These are phyloP conservation scores for Hyphopichia wangnamkhiaoensis DNA, from an alignment of 1,139 yeast genomes.

Conservation along the genomic window DNA sequence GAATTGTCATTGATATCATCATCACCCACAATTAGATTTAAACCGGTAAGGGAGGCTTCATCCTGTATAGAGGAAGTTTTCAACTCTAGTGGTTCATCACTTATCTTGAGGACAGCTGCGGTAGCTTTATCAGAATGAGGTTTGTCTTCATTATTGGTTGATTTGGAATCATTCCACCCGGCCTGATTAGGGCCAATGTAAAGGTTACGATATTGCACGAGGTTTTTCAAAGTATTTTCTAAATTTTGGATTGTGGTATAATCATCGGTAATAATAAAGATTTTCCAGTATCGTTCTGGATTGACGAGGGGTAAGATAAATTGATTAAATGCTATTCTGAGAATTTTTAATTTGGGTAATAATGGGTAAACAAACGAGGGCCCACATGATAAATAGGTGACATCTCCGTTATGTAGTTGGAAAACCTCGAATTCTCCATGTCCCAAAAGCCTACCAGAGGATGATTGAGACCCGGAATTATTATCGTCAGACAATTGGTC, in stretches of 20 bases:
- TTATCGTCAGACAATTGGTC: slow-evolving; percentile 29
- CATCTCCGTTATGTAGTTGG: slow-evolving; percentile 62
- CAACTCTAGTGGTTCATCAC: slow-evolving; percentile 18
- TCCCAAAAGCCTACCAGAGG: slow-evolving; percentile 52
- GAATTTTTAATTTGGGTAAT: slow-evolving; percentile 57
- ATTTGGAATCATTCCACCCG: background rate
- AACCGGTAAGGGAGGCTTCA: slow-evolving; percentile 8
- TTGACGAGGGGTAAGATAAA: slow-evolving; percentile 67
- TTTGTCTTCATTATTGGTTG: background rate
- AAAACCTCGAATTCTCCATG: slow-evolving; percentile 67
- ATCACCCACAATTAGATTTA: background rate
- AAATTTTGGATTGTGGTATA: slow-evolving; percentile 29
- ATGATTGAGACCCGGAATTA: slow-evolving; percentile 8
- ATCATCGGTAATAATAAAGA: slow-evolving; percentile 47
- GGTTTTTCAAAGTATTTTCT: slow-evolving; percentile 37
- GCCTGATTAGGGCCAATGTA: slow-evolving; percentile 14
- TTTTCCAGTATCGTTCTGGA: slow-evolving; percentile 74
- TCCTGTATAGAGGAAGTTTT: slow-evolving; percentile 14
- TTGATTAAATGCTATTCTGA: slow-evolving; percentile 53
- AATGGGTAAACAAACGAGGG: slow-evolving; percentile 63
- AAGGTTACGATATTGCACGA: slow-evolving; percentile 51
- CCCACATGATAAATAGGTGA: slow-evolving; percentile 62
- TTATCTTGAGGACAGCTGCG: slow-evolving; percentile 7
- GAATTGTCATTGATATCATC: background rate
- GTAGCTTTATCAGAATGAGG: slow-evolving; percentile 3